Evolutionary conservation across 805 yeast genomes (phyloP), one percentile per base, ranked within the genome.

Genomic region (Candida namnaoensis): DNA sequence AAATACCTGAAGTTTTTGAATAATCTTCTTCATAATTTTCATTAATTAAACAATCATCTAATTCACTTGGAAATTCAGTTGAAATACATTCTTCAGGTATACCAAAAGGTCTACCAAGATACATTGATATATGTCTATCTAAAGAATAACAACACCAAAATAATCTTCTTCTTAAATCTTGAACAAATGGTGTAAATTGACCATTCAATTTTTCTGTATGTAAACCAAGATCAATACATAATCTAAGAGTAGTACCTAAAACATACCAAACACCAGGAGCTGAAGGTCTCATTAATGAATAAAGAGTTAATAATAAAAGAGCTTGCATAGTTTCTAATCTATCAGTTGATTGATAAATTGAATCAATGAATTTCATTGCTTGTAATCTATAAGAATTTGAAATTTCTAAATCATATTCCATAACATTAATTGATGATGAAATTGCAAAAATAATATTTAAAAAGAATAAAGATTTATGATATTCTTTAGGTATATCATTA

Each of bases 231-330:
- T 88, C 96, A 27, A 88, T 86, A 50, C 91, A 80, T 39, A 86
- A 60, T 45, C 96, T 69, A 39, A 87, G 60, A 0, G 91, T 88
- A 2, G 86, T 76, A 0, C 96, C 96, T 47, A 86, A 64, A 5
- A 84, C 77, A 56, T 86, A 86, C 97, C 97, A 88, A n/a, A 86
- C 87, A 4, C 95, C 93, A 0, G 96, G 95, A 12, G 76, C 76
- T 1, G 91, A 80, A 0, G 96, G 96, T 43, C 95, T 71, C 95
- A 88, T 87, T 32, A 82, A 69, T 1, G 95, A 78, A 55, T 83
- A 88, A 5, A 81, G 55, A 0, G 91, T 77, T 35, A 84, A 62
- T 12, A 86, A 64, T 14, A 88, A 56, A 12, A 85, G 65, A 0
- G 90, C 88, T 53, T 84, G 91, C 4, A 88, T 59, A 1, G 83